phyloP scores from a whole-genome alignment of 176 grass and related monocot genomes.

The Chrysopogon serrulatus region DNA sequence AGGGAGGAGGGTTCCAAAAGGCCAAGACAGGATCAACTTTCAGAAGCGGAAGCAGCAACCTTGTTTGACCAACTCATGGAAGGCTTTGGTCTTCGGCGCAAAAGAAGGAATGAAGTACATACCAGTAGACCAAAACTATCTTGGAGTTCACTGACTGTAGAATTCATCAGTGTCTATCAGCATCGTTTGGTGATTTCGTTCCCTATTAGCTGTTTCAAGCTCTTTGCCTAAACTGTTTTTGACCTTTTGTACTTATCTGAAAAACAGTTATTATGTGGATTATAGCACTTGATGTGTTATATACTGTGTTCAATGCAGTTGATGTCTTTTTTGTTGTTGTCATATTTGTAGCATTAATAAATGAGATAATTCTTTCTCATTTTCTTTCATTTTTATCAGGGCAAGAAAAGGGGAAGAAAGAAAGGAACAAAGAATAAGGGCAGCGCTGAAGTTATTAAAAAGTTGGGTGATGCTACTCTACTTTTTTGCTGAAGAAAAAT shows the following conservation, averaged over 20 bases:
- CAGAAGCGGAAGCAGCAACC: constrained; percentile 61
- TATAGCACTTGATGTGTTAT: not conserved
- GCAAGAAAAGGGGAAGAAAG: constrained; percentile 59
- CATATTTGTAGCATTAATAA: not conserved
- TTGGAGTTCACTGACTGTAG: not conserved
- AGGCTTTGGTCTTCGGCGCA: constrained; percentile 69
- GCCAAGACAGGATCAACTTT: constrained; percentile 44
- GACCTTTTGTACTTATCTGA: not conserved
- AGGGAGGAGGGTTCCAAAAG: constrained; percentile 56
- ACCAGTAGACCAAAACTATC: not conserved
- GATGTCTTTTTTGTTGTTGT: not conserved
- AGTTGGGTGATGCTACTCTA: constrained; percentile 77
- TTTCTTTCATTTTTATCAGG: constrained; percentile 33
- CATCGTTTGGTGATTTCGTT: not conserved
- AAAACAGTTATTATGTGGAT: not conserved
- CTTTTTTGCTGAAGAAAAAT: constrained; percentile 61
- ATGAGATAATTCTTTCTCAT: not conserved
- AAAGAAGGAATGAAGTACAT: constrained; percentile 20
- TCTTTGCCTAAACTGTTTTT: not conserved
- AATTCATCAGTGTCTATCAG: not conserved
- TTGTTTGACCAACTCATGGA: constrained; percentile 81
- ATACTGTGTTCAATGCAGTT: not conserved
- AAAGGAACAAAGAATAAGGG: constrained; percentile 69
- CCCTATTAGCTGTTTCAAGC: not conserved
- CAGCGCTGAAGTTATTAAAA: constrained; percentile 61